These are phyloP conservation scores for Lactarius sanguifluus DNA, from an alignment of 768 basidiomycete species.

Conservation along the genomic window DNA sequence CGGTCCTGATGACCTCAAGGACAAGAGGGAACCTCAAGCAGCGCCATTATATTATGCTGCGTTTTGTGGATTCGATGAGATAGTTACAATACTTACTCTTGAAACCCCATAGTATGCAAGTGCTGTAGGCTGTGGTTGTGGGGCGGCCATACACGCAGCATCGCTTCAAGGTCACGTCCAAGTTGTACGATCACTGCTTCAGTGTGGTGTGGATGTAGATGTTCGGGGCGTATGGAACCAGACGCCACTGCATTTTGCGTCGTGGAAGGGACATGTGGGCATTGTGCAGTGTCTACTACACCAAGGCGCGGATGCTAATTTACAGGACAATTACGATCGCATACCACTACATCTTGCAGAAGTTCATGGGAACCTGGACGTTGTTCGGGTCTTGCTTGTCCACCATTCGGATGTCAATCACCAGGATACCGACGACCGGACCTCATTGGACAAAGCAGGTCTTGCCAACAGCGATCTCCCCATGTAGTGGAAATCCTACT, in stretches of 20 bases:
- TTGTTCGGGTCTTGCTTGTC: not conserved
- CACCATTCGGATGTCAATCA: not conserved
- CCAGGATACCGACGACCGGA: not conserved
- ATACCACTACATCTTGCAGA: not conserved
- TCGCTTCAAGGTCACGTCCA: not conserved
- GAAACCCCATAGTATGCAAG: not conserved
- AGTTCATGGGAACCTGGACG: not conserved
- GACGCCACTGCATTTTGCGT: not conserved
- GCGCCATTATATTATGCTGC: not conserved
- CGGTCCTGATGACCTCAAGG: too few species aligned
- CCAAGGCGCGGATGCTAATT: not conserved
- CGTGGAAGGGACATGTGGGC: not conserved
- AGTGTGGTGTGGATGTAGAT: not conserved
- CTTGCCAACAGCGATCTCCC: too few species aligned
- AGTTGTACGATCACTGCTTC: not conserved
- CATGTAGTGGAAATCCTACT: not conserved
- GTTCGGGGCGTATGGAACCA: not conserved
- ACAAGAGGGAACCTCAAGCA: too few species aligned
- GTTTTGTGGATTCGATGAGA: not conserved
- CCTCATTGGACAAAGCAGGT: not conserved
- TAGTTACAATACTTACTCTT: not conserved
- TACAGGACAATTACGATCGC: not conserved
- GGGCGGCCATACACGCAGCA: conserved; percentile 2
- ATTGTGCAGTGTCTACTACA: not conserved
- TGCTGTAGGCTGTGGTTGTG: not conserved